These are phyloP conservation scores for Capsicum baccatum DNA, from an alignment of 257 asterid species.

Conservation along the genomic window DNA sequence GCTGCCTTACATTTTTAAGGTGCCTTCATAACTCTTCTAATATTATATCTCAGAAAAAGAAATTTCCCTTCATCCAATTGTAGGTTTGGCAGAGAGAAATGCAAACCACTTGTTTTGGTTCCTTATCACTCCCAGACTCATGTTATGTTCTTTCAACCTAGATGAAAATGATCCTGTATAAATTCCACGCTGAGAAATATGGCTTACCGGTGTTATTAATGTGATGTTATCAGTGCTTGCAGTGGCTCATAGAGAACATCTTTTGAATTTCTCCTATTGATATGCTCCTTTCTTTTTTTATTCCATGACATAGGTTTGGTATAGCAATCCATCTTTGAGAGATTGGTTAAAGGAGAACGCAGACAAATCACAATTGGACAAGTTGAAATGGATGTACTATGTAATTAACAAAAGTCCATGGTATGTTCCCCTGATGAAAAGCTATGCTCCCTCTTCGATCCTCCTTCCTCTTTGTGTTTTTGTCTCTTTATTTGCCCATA, in stretches of 20 bases:
- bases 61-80: slow-evolving; percentile 1
- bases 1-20: slow-evolving; percentile 7
- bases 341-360: slow-evolving; percentile 85
- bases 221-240: slow-evolving; percentile 11
- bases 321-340: slow-evolving; percentile 81
- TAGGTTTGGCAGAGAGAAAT: not conserved
- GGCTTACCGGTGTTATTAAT: not conserved
- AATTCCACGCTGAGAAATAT: not conserved
- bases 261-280: not conserved
- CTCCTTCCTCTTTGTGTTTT: slow-evolving; percentile 10
- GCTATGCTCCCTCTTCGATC: not conserved
- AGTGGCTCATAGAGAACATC: slow-evolving; percentile 11
- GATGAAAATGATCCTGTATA: not conserved
- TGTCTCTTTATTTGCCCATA: not conserved
- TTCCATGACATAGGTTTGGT: slow-evolving; percentile 73
- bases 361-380: slow-evolving; percentile 66
- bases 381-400: slow-evolving; percentile 82
- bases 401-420: slow-evolving; percentile 89
- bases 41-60: not conserved
- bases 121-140: not conserved
- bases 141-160: not conserved
- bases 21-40: slow-evolving; percentile 20
- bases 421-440: slow-evolving; percentile 44
- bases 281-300: slow-evolving; percentile 26
- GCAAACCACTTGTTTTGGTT: not conserved